Base-by-base conservation (phyloP, 148 eudicot genomes). In the Dysphania ambrosioides region DNA sequence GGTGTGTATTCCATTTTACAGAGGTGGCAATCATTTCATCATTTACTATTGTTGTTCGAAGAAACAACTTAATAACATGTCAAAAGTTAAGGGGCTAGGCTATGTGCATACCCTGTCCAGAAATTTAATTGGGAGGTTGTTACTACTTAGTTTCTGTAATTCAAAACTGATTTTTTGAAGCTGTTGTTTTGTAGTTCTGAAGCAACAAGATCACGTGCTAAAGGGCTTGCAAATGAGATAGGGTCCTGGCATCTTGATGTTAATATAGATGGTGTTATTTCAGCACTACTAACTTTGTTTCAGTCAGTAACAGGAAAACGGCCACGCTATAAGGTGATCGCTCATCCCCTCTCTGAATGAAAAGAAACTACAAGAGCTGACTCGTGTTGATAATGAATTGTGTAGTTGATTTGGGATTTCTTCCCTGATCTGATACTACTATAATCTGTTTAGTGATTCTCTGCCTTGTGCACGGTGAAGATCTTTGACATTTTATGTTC, bases 231-330 rank as follows among this genome's bases (percentile, higher is more conserved):
- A 26, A 87, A 88, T 72, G 98, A 95, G 82, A 83, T 95, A 79
- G 98, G 97, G 51, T 86, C 96, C 40, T 90, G 98, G 96, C 98
- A 95, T 83, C 90, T 92, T 85, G 89, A 92, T 84, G 92, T 95
- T 79, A 66, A 74, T 80, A 92, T 92, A 57, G 98, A 95, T 74
- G 81, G 78, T 65, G 93, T 95, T 53, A 87, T 95, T 66, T 92
- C 92, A 65, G 78, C 97, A 32, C 71, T 95, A 21, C 88, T 95
- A 40, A 77, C 90, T 66, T 73, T 90, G 83, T 95, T 95, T 83
- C 87, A 88, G 79, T 88, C 92, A 27, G 83, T 95, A 60, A 95
- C 98, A 1, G 98, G 98, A 74, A 95, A 90, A 78, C 81, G 90
- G 55, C 97, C 93, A 51, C 91, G 88, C 30, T 95, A 88, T 75